These are phyloP conservation scores for Stemphylium vesicarium DNA, from an alignment of 2,329 filamentous ascomycete species.

Conservation along the genomic window DNA sequence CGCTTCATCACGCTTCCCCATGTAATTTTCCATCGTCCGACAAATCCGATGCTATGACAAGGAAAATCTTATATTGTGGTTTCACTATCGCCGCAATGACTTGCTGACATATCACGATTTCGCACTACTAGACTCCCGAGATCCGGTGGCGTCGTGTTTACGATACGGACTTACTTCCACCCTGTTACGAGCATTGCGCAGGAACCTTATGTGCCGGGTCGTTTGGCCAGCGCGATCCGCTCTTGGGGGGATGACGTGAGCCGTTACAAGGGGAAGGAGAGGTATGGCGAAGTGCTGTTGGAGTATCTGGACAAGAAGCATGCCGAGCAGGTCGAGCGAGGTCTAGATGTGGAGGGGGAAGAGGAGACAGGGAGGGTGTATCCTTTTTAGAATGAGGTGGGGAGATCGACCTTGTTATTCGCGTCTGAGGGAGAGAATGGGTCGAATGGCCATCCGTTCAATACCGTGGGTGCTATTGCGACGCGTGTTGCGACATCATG, in stretches of 20 bases:
- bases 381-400: constrained; percentile 57
- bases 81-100: no score
- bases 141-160: constrained; percentile 66
- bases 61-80: no score
- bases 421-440: background rate
- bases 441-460: background rate
- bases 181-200: constrained; percentile 70
- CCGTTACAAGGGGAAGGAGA: constrained; percentile 77
- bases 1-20: background rate
- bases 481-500: background rate
- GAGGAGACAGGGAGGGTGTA: constrained; percentile 65
- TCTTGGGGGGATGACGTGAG: constrained; percentile 83
- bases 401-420: no score
- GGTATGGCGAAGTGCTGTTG: constrained; percentile 74
- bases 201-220: constrained; percentile 78
- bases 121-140: constrained; percentile 48
- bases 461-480: background rate
- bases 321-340: constrained; percentile 71
- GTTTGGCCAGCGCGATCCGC: constrained; percentile 76
- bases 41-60: background rate
- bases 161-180: constrained; percentile 80
- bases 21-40: background rate
- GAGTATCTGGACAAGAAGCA: constrained; percentile 79
- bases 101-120: background rate
- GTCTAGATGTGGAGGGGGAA: constrained; percentile 67